Evolutionary conservation across 179 eudicot genomes (phyloP).

Genomic region (Carnegiea gigantea): DNA sequence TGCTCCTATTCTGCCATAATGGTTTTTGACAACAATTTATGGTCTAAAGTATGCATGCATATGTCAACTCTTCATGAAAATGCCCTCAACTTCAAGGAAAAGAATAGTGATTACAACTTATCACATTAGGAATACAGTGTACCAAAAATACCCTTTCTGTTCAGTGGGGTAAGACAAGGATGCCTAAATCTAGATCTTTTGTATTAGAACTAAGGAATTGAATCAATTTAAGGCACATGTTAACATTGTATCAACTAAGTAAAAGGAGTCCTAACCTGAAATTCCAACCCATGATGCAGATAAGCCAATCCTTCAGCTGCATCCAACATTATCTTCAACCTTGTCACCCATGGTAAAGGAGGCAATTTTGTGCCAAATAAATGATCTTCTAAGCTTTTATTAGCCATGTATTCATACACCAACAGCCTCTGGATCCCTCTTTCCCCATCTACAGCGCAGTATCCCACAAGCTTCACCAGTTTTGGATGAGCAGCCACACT

Average conservation of each 20-base stretch:
- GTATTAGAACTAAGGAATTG: background rate
- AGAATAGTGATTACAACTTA: background rate
- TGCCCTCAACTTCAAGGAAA: background rate
- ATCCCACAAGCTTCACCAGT: slow-evolving; percentile 76
- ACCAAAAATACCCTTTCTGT: background rate
- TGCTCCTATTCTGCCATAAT: background rate
- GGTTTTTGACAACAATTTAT: background rate
- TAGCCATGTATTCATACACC: slow-evolving; percentile 80
- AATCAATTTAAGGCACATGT: background rate
- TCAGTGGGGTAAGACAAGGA: background rate
- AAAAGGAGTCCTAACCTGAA: slow-evolving; percentile 44
- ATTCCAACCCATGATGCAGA: slow-evolving; percentile 66
- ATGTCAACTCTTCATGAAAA: background rate
- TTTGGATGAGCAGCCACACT: slow-evolving; percentile 82
- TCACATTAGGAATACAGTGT: background rate
- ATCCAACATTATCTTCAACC: slow-evolving; percentile 63
- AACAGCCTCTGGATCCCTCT: slow-evolving; percentile 80
- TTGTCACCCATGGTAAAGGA: slow-evolving; percentile 54
- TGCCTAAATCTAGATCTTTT: background rate
- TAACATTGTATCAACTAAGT: too few relatives aligned
- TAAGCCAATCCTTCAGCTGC: slow-evolving; percentile 84
- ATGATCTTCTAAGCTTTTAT: slow-evolving; percentile 81
- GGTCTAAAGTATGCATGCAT: background rate
- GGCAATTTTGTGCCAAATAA: slow-evolving; percentile 50
- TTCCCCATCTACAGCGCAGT: slow-evolving; percentile 76